Base-by-base conservation (phyloP, 2,329 filamentous ascomycete species). In the Fusarium buxicola region DNA sequence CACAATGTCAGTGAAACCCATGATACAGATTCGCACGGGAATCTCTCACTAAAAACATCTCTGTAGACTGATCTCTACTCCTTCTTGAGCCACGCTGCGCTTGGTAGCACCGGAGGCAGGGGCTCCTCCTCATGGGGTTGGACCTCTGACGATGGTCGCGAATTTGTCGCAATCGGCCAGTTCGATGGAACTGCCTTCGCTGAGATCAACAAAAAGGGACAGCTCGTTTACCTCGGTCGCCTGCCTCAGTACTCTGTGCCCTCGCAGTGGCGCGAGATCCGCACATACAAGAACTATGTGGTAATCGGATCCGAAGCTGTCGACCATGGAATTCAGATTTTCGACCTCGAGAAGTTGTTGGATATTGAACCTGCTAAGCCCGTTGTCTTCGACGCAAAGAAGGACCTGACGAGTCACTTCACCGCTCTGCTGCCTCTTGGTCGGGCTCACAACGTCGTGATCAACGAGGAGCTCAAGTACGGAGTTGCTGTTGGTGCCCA, bases 311-410 rank as follows among this genome's bases (percentile, higher is more conserved):
- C 76, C 16, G 78, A 81, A 63, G 82, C 84, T 1, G 68, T 71
- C 7, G 72, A 74, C 35, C 86, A 89, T 63, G 83, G 84, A 18
- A 79, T 89, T n/a, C 86, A 89, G 72, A 83, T 89, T 70, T 89
- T 89, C 55, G 86, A 89, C 65, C 78, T 88, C 76, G 82, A 76
- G 62, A 86, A 75, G 74, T 77, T 86, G 4, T 69, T 82, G n/a
- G 73, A 73, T 12, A 71, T 85, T 40, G 73, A 82, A 66, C 77
- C 80, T 0, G 69, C 77, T 6, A 74, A 72, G 13, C 78, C 73
- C 28, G 70, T 68, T 51, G 65, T 61, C n/a, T 80, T 77, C 41
- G 69, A 66, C 63, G 71, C 69, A 10, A 66, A 69, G 38, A 68
- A 61, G 6, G 77, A 79, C 12, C 68, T 80, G 3, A 74, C 75